phyloP scores from a whole-genome alignment of 2,329 filamentous ascomycete genomes.

The Neonectria magnoliae region DNA sequence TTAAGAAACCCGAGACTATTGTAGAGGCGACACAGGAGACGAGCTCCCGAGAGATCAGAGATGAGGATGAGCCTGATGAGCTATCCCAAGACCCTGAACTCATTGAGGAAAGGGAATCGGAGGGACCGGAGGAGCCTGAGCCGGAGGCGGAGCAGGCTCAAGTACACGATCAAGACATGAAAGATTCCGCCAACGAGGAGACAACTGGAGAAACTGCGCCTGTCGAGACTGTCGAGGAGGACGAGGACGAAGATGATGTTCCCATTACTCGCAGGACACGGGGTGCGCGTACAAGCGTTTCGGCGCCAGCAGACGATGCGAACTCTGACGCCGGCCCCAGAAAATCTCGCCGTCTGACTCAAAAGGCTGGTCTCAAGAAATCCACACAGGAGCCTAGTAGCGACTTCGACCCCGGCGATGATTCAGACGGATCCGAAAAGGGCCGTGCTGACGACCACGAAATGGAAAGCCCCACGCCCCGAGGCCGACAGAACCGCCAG shows the following conservation, averaged over 20 bases:
- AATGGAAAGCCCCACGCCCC: constrained; percentile 59
- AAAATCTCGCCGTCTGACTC: constrained; percentile 58
- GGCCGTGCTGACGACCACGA: constrained; percentile 54
- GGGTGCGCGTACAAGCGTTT: constrained; percentile 46
- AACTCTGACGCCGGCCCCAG: constrained; percentile 46
- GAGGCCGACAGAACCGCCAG: constrained; percentile 58
- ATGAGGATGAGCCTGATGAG: constrained; percentile 52
- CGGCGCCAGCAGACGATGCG: constrained; percentile 44
- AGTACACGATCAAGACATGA: constrained; percentile 32
- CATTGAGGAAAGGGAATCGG: constrained; percentile 45
- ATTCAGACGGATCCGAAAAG: constrained; percentile 62
- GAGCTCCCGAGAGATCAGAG: constrained; percentile 49
- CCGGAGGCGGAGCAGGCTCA: constrained; percentile 42
- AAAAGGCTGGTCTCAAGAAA: constrained; percentile 55
- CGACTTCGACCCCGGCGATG: constrained; percentile 69
- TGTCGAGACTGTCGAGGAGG: constrained; percentile 45
- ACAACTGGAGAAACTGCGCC: constrained; percentile 46
- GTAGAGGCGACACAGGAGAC: constrained; percentile 66
- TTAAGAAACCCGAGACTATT: constrained; percentile 61
- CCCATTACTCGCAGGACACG: constrained; percentile 60
- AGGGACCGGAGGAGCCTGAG: constrained; percentile 37
- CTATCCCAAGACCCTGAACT: constrained; percentile 47
- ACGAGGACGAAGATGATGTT: constrained; percentile 61
- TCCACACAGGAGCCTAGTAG: constrained; percentile 65
- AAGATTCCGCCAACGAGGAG: constrained; percentile 36